Percentiles rank a stretch among this genome's conserved stretches.
phyloP scores from a whole-genome alignment of 306 rosid species.

The Cicer pinnatifidum region DNA sequence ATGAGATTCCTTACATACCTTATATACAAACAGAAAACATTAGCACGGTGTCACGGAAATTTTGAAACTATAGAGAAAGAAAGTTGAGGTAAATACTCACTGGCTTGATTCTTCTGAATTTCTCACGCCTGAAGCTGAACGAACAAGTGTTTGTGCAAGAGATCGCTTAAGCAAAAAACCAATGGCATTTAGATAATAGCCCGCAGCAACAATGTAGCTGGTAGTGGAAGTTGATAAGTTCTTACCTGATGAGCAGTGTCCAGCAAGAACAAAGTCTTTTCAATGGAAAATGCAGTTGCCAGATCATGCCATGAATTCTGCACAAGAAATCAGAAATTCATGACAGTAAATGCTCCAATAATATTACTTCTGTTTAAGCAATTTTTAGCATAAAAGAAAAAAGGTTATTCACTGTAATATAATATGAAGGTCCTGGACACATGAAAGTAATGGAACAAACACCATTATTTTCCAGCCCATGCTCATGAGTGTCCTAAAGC shows the following conservation, averaged over 20 bases:
- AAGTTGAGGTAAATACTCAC: slow-evolving; percentile 58
- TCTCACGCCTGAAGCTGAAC: slow-evolving; percentile 79
- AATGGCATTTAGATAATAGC: slow-evolving; percentile 41
- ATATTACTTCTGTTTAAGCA: slow-evolving; percentile 13
- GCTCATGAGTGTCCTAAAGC: not conserved
- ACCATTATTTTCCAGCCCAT: slow-evolving; percentile 15
- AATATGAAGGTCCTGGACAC: slow-evolving; percentile 23
- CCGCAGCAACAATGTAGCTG: slow-evolving; percentile 27
- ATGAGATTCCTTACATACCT: slow-evolving; percentile 85
- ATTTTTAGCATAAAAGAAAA: slow-evolving; percentile 7
- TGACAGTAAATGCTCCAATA: slow-evolving; percentile 21
- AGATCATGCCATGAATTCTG: slow-evolving; percentile 93
- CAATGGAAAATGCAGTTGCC: slow-evolving; percentile 79
- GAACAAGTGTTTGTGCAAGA: slow-evolving; percentile 91
- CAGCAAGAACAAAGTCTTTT: slow-evolving; percentile 66
- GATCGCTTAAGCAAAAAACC: slow-evolving; percentile 65
- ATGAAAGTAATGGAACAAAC: slow-evolving; percentile 18
- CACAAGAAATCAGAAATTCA: slow-evolving; percentile 42
- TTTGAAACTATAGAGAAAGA: slow-evolving; percentile 14
- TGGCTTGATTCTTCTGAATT: slow-evolving; percentile 73
- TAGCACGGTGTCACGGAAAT: slow-evolving; percentile 24
- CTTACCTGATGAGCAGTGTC: slow-evolving; percentile 80
- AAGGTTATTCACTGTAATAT: slow-evolving; percentile 9
- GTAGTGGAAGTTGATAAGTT: slow-evolving; percentile 36
- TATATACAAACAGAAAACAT: slow-evolving; percentile 35